Evolutionary conservation across 2,329 filamentous ascomycete genomes (phyloP), one percentile per base, ranked within the genome.

Genomic region (Microsporum canis): DNA sequence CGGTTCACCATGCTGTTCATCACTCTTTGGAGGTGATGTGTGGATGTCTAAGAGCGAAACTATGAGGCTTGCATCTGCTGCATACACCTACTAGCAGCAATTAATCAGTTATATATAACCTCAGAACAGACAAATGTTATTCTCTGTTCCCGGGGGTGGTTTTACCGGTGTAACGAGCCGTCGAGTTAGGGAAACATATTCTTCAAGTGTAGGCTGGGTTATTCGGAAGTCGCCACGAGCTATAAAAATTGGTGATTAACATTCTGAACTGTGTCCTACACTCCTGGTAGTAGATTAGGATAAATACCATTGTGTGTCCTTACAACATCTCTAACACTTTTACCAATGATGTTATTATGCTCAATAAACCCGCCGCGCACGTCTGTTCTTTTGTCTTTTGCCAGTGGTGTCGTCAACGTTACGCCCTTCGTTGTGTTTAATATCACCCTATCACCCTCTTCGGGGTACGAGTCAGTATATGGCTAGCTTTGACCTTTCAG

Each of bases 41-140:
- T 92, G 85, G 51, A 94, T 78, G 70, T 94, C 88, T 27, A 95
- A 80, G 29, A 91, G 78, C 0, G 84, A 87, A 41, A 90, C 85
- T 59, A 94, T 91, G 36, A 88, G 76, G 65, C 82, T 86, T 17
- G 88, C 87, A 73, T 92, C 89, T 62, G 84, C 81, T 14, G 88
- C 84, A 69, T 94, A 94, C 6, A 58, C 23, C 56, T 58, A 45
- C 36, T 41, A 58, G 38, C 23, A 14, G 34, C 56, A 23, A 14
- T 29, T 14, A 10, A 3, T 55, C 51, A 55, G 51, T 55, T 36
- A 55, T 55, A 51, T n/a, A n/a, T 36, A 23, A 23, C 14, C 4
- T n/a, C 31, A 5, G 23, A 2, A 17, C 17, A 36, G 29, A 7
- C 12, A 34, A 5, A 55, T 34, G 31, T 1, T 31, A 5, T 5